Base-by-base conservation (phyloP, 2,329 filamentous ascomycete genomes). In the Fusarium liriodendri region DNA sequence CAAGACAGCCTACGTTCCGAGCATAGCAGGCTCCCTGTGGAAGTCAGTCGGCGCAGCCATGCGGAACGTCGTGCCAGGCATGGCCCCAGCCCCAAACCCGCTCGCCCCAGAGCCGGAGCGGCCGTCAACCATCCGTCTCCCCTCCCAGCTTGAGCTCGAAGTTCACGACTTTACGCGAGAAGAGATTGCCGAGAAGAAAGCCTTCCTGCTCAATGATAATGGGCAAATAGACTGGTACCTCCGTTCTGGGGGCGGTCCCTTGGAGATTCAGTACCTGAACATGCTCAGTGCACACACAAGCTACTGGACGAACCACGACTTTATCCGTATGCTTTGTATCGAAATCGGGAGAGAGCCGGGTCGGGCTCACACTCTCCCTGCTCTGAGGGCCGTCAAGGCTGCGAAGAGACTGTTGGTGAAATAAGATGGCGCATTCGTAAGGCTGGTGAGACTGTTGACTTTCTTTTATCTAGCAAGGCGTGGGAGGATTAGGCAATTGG, bases 231-330 rank as follows among this genome's bases (percentile, higher is more conserved):
- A 99, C 81, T 99, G 91, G 83, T 97, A 93, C 77, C 85, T 99
- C 58, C 91, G 91, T 58, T 95, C 94, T 9, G 94, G 95, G 0
- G 93, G 94, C 2, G 97, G 97, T 0, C 93, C 95, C 5, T 85
- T 99, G 38, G 97, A 98, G 82, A 95, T 98, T 27, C 95, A 98
- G 83, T 99, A 99, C 80, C 84, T 98, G 38, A 98, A 97, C 76
- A 99, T 99, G 97, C 85, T 99, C 64, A 94, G 95, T 66, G 97
- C 97, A 10, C 97, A 99, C 82, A 95, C 94, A 65, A 96, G 94
- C 80, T 99, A 99, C 82, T 99, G 97, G 97, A 89, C 91, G 3
- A 91, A 93, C 77, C 89, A 87, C 32, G 97, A 98, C 80, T 95
- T 99, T 81, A 92, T 97, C n/a, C 87, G 95, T 52, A 92, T 98